phyloP scores from a whole-genome alignment of 495 filamentous ascomycete species.

The Penicillium lagena region DNA sequence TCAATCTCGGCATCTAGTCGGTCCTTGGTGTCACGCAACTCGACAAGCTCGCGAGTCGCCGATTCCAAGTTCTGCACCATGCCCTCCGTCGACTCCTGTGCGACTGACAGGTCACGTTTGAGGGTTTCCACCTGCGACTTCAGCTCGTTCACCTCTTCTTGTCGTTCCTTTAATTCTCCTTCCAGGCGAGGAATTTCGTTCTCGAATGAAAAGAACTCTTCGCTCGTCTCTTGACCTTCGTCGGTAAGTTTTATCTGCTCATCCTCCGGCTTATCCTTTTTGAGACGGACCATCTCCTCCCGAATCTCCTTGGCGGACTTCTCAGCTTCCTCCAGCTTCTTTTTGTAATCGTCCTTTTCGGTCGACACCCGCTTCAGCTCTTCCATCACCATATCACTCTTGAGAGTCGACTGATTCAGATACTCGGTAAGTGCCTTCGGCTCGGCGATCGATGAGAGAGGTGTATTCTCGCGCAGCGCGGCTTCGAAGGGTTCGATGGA shows the following conservation, averaged over 20 bases:
- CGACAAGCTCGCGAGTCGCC: conserved; percentile 51
- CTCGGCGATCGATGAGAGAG: conserved; percentile 79
- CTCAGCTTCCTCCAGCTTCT: conserved; percentile 64
- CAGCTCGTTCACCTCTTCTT: conserved; percentile 60
- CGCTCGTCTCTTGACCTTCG: conserved; percentile 42
- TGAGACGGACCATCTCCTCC: conserved; percentile 47
- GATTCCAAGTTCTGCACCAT: conserved; percentile 58
- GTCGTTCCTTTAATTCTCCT: conserved; percentile 50
- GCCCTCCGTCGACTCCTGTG: conserved; percentile 58
- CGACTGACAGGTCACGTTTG: conserved; percentile 45
- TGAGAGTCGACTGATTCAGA: conserved; percentile 79
- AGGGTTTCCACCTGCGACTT: conserved; percentile 55
- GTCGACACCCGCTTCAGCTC: conserved; percentile 82
- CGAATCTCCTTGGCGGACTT: conserved; percentile 52
- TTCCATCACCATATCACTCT: conserved; percentile 83
- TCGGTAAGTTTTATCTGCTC: conserved; percentile 16
- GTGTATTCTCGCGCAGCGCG: conserved; percentile 82
- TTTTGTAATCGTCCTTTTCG: conserved; percentile 76
- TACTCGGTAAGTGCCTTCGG: conserved; percentile 85
- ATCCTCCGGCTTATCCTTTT: conserved; percentile 22
- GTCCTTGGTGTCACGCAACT: conserved; percentile 52
- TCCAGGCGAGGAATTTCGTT: conserved; percentile 65
- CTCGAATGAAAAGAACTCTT: conserved; percentile 89
- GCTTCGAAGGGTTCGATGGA: conserved; percentile 92
- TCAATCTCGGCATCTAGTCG: conserved; percentile 44